Percentiles rank a stretch among this genome's conserved stretches.
These are phyloP conservation scores for Rhodomyrtus psidioides DNA, from an alignment of 441 rosid species.

Conservation along the genomic window DNA sequence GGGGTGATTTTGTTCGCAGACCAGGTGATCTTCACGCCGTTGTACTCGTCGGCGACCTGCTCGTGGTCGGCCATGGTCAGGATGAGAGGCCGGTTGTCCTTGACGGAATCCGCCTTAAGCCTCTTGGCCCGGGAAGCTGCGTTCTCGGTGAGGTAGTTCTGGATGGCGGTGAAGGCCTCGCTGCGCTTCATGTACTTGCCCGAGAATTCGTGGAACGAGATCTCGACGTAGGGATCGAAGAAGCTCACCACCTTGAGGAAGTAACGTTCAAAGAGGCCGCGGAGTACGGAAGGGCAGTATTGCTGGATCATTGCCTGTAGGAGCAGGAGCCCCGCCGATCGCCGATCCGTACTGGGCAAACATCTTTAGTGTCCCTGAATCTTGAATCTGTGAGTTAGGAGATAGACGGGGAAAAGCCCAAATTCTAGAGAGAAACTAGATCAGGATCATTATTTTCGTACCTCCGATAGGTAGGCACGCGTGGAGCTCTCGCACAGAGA, in stretches of 20 bases:
- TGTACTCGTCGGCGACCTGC: not conserved
- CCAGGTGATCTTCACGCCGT: slow-evolving; percentile 5
- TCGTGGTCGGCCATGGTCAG: slow-evolving; percentile 4
- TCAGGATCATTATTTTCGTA: not conserved
- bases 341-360: slow-evolving; percentile 14
- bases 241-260: not conserved
- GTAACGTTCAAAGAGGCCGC: not conserved
- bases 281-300: slow-evolving; percentile 18
- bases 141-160: slow-evolving; percentile 20
- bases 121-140: slow-evolving; percentile 12
- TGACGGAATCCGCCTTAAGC: slow-evolving; percentile 22
- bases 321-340: slow-evolving; percentile 20
- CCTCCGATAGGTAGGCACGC: not conserved
- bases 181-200: slow-evolving; percentile 8
- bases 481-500: not conserved
- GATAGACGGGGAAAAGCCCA: not conserved
- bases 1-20: not conserved
- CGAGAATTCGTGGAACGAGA: slow-evolving; percentile 20
- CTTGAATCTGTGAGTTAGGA: not conserved
- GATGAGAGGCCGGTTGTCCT: slow-evolving; percentile 6
- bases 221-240: slow-evolving; percentile 18
- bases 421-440: not conserved
- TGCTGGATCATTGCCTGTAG: slow-evolving; percentile 17
- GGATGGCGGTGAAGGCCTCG: slow-evolving; percentile 16
- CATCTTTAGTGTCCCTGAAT: not conserved